Percentiles rank a stretch among this genome's conserved stretches.
These are phyloP conservation scores for Carex littledalei DNA, from an alignment of 176 grass and related monocot genomes.

Conservation along the genomic window DNA sequence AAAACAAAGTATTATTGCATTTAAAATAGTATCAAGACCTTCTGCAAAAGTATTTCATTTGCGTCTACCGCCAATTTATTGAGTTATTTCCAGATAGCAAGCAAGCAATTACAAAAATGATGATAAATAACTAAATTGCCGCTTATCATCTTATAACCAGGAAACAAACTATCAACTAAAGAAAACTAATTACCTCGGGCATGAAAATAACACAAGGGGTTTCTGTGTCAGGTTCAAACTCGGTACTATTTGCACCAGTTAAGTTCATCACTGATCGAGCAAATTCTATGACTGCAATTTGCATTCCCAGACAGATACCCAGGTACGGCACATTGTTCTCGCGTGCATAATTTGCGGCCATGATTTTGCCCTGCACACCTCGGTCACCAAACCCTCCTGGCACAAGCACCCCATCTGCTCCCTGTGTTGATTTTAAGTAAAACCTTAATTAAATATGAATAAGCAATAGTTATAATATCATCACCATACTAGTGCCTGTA, in stretches of 20 bases:
- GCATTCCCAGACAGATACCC: conserved; percentile 95
- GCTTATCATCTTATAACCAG: background rate
- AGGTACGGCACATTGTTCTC: conserved; percentile 80
- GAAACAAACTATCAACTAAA: background rate
- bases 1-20: background rate
- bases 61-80: background rate
- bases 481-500: background rate
- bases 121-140: background rate
- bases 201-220: conserved; percentile 79
- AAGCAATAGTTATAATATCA: background rate
- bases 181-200: conserved; percentile 63
- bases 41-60: background rate
- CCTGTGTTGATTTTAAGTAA: conserved; percentile 30
- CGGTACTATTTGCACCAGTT: conserved; percentile 67
- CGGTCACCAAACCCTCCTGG: conserved; percentile 94
- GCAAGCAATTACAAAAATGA: background rate
- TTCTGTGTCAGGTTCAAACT: conserved; percentile 60
- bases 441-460: background rate
- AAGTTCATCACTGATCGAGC: conserved; percentile 80
- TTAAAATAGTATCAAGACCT: background rate
- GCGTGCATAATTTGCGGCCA: conserved; percentile 81
- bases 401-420: conserved; percentile 77
- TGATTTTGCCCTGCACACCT: conserved; percentile 91
- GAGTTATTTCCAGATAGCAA: background rate
- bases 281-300: conserved; percentile 91